A percentile compares a stretch with the other conserved stretches of the same genome.
These are phyloP conservation scores for Oryza glumipatula DNA, from an alignment of 176 grass and related monocot genomes.

Conservation along the genomic window DNA sequence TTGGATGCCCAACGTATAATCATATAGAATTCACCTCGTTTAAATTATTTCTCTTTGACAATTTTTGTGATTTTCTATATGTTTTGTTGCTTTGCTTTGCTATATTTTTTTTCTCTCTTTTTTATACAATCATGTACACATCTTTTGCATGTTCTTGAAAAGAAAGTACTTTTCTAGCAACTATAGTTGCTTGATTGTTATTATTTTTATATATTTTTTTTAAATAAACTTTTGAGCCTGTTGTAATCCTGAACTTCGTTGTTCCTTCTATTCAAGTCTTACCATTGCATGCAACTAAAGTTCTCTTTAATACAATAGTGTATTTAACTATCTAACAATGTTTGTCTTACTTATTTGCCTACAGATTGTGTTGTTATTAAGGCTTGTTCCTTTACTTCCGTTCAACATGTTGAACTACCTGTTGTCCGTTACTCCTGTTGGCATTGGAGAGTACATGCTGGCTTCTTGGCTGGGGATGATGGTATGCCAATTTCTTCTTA, in stretches of 20 bases:
- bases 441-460: slow-evolving; percentile 94
- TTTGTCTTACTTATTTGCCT: slow-evolving; percentile 32
- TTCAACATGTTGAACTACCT: slow-evolving; percentile 99
- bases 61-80: not conserved
- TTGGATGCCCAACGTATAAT: not conserved
- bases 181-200: too few species aligned
- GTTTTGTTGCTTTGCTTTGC: not conserved
- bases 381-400: slow-evolving; percentile 94
- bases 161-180: too few species aligned
- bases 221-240: too few species aligned
- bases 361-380: slow-evolving; percentile 91
- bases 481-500: slow-evolving; percentile 57
- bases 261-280: too few species aligned
- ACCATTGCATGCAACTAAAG: not conserved
- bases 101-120: too few species aligned
- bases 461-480: slow-evolving; percentile 99
- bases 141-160: too few species aligned
- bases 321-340: slow-evolving; percentile 25
- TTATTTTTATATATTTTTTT: too few species aligned
- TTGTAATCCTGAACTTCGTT: too few species aligned
- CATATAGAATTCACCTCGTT: slow-evolving; percentile 20
- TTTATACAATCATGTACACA: too few species aligned
- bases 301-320: not conserved
- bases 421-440: slow-evolving; percentile 97
- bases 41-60: not conserved